Percentiles rank a stretch among this genome's conserved stretches.
These are phyloP conservation scores for Tylopilus sp. DNA, from an alignment of 768 basidiomycete genomes.

Conservation along the genomic window DNA sequence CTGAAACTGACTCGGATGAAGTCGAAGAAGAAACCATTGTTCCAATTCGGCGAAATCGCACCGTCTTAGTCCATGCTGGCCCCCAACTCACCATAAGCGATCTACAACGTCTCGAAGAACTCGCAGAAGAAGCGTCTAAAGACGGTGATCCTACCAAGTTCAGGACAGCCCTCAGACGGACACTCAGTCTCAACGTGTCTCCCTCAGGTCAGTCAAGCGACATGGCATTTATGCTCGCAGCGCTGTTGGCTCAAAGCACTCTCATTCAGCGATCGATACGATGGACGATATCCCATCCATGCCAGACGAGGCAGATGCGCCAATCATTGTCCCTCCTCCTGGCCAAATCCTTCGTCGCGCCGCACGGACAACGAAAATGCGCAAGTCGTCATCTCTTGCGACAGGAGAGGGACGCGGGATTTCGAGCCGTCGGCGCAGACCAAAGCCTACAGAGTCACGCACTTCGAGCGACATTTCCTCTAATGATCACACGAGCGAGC, in stretches of 20 bases:
- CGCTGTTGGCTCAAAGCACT: constrained; percentile 20
- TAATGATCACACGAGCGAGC: constrained; percentile 50
- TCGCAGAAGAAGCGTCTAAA: constrained; percentile 85
- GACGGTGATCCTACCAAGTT: constrained; percentile 81
- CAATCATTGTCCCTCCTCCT: constrained; percentile 81
- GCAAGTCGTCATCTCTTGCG: constrained; percentile 73
- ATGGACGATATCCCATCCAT: constrained; percentile 67
- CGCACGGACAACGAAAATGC: constrained; percentile 86
- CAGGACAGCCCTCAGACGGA: constrained; percentile 75
- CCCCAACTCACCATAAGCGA: constrained; percentile 92
- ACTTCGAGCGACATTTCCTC: constrained; percentile 71
- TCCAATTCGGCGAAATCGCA: constrained; percentile 65
- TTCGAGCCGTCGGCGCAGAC: constrained; percentile 33
- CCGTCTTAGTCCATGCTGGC: constrained; percentile 60
- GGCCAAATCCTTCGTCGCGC: constrained; percentile 88
- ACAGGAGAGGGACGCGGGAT: constrained; percentile 87
- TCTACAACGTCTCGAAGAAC: constrained; percentile 88
- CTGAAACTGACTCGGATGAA: constrained; percentile 69
- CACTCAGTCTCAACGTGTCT: constrained; percentile 82
- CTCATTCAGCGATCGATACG: constrained; percentile 53
- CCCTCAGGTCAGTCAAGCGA: constrained; percentile 66
- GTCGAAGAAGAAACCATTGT: constrained; percentile 70
- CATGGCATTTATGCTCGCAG: constrained; percentile 4
- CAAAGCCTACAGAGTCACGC: constrained; percentile 40
- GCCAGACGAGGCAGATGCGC: constrained; percentile 82